Evolutionary conservation across 768 basidiomycete genomes (phyloP).

Genomic region (Tulasnella sp.): DNA sequence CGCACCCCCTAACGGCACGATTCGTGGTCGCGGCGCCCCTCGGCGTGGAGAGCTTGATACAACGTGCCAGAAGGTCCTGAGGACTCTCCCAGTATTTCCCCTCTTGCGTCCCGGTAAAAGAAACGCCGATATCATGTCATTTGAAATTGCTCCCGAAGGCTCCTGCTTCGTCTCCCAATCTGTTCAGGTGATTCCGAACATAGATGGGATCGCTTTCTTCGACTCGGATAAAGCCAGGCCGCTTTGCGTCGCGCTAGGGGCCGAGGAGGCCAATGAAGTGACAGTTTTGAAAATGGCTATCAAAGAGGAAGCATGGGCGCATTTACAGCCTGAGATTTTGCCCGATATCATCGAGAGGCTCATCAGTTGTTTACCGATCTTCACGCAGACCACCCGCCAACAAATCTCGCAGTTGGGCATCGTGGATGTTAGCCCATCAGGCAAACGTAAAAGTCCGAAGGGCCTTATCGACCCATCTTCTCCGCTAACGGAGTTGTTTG

Average conservation of each 20-base stretch:
- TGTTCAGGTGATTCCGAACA: neutral
- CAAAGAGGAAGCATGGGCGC: neutral
- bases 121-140: neutral
- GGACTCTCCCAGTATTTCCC: neutral
- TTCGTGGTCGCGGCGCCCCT: too few relatives aligned
- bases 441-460: neutral
- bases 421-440: neutral
- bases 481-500: neutral
- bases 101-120: neutral
- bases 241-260: neutral
- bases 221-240: neutral
- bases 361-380: neutral
- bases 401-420: neutral
- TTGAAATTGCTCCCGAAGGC: neutral
- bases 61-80: neutral
- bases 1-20: too few relatives aligned
- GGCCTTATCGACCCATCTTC: constrained; percentile 4
- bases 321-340: neutral
- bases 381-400: neutral
- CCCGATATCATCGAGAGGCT: neutral
- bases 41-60: neutral
- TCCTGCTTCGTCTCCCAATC: neutral
- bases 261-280: neutral
- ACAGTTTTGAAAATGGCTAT: neutral
- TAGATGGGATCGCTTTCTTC: neutral